Evolutionary conservation across 2,329 filamentous ascomycete genomes (phyloP), one percentile per base, ranked within the genome.

Genomic region (Ascochyta koolunga): DNA sequence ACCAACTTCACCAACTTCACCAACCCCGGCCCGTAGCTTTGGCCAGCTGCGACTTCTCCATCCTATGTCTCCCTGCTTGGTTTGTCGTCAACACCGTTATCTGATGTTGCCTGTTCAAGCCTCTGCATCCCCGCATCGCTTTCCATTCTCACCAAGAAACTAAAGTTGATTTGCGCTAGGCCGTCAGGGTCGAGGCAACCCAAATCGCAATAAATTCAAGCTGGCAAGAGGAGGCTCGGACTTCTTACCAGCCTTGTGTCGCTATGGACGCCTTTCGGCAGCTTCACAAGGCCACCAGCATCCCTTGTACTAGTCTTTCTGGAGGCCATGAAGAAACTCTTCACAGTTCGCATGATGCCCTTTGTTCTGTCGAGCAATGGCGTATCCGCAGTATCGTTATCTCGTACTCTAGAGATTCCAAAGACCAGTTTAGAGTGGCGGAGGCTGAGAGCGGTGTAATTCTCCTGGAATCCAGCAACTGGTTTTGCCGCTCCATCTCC

Each of bases 401-500:
- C 89, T 33, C 90, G 86, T 39, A 91, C 91, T 74, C 88, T 93
- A 22, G 93, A 91, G 77, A 99, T 89, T 73, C 98, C 93, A 6
- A 93, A 88, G 68, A 99, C 96, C 32, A 99, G 83, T 71, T 90
- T 96, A n/a, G 93, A 92, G 77, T 99, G 95, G 36, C 95, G 89
- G 71, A 95, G 87, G 73, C 92, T 96, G 3, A 99, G 83, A 4
- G 93, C 87, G 52, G 84, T 93, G 77, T 99, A 99, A 73, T 93
- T 97, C 75, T 99, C 96, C 71, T 98, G 95, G 11, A 88, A 72
- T 99, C 93, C 25, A 99, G 81, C 19, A 99, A 80, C 69, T 97
- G 92, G 70, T 97, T 96, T 70, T 99, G 93, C 19, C 99, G 81
- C 70, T 98, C 93, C 36, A 87, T 82, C 70, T 98, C 93, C 16